phyloP scores from a whole-genome alignment of 1,284 basidiomycete genomes.

The Fomitopsis schrenkii region DNA sequence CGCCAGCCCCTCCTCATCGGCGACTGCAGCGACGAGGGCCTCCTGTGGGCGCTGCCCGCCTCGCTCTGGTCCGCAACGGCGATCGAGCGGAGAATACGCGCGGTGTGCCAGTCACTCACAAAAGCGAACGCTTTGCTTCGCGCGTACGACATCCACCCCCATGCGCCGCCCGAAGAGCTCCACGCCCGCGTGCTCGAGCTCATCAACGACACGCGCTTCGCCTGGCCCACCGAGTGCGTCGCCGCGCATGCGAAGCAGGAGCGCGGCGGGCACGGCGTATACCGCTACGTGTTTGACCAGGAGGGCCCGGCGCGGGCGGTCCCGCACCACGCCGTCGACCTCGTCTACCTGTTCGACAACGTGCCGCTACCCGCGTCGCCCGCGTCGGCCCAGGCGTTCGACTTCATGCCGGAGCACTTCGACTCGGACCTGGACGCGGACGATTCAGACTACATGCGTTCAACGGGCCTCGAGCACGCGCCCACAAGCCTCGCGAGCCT shows the following conservation, averaged over 20 bases:
- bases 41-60: constrained; percentile 53
- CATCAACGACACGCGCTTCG: constrained; percentile 66
- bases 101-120: constrained; percentile 63
- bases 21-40: constrained; percentile 62
- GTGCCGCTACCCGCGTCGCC: constrained; percentile 36
- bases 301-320: constrained; percentile 59
- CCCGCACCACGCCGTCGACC: constrained; percentile 64
- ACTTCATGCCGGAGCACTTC: constrained; percentile 1
- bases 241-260: constrained; percentile 37
- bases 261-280: constrained; percentile 53
- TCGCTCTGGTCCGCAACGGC: constrained; percentile 59
- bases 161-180: constrained; percentile 59
- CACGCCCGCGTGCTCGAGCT: constrained; percentile 62
- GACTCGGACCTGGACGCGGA: background rate
- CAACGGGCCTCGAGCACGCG: constrained; percentile 15
- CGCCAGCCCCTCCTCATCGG: constrained; percentile 71
- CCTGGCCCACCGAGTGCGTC: constrained; percentile 69
- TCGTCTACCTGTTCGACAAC: constrained; percentile 75
- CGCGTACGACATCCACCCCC: constrained; percentile 61
- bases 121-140: constrained; percentile 58
- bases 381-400: constrained; percentile 4
- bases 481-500: constrained; percentile 26
- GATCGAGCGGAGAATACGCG: constrained; percentile 61
- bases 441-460: background rate
- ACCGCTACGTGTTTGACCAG: constrained; percentile 77